Percentiles rank a stretch among this genome's conserved stretches.
phyloP scores from a whole-genome alignment of 768 basidiomycete genomes.

The Tricholoma sp. region DNA sequence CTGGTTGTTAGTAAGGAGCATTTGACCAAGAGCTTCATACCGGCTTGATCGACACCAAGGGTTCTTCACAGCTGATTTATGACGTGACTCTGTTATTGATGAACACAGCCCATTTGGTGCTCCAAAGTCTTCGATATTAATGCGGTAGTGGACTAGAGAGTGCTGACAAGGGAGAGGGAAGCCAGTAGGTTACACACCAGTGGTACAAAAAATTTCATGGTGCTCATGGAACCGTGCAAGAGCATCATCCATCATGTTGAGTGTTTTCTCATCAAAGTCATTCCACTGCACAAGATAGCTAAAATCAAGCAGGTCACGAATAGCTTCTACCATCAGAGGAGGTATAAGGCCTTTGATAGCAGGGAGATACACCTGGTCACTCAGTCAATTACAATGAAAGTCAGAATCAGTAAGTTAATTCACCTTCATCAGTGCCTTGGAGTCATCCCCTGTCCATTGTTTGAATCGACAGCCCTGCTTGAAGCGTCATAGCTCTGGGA shows the following conservation, averaged over 20 bases:
- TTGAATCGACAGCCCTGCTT: background rate
- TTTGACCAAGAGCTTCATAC: background rate
- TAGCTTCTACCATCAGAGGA: background rate
- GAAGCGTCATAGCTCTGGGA: background rate
- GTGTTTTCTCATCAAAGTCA: background rate
- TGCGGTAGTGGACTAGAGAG: background rate
- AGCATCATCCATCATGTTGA: background rate
- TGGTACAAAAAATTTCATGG: background rate
- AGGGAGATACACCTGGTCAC: background rate
- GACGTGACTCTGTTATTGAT: background rate
- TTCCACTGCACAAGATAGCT: background rate
- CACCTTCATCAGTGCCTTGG: conserved; percentile 1
- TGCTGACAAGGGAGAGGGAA: background rate
- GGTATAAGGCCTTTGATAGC: background rate
- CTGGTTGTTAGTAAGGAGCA: conserved; percentile 14
- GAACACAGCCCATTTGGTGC: background rate
- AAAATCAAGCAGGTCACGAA: background rate
- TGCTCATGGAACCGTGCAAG: background rate
- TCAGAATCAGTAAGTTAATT: background rate
- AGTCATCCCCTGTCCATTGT: background rate
- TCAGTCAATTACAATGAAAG: background rate
- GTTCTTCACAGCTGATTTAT: background rate
- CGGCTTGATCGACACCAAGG: background rate
- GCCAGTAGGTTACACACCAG: background rate
- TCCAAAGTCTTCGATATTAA: background rate